Base-by-base conservation (phyloP, 2,329 filamentous ascomycete genomes). In the Knoxdaviesia capensis region DNA sequence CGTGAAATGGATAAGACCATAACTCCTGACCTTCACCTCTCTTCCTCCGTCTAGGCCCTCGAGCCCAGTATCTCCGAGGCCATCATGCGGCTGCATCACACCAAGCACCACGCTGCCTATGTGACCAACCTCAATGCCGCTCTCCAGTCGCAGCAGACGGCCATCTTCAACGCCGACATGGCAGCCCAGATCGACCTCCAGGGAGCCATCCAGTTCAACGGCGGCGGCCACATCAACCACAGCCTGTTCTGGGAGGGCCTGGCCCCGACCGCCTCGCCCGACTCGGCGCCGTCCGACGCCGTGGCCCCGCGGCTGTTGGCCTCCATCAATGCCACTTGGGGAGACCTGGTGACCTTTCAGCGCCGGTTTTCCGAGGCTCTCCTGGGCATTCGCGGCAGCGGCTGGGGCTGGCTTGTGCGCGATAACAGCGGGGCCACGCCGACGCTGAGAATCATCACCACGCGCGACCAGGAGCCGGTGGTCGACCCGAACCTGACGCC, bases 221-320 rank as follows among this genome's bases (percentile, higher is more conserved):
- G 80, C 40, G 87, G 87, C 37, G 87, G 87, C 6, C 86, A 94
- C 65, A 79, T 92, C 61, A 94, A 94, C 65, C 87, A 94, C 66
- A 77, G 75, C 0, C 74, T 94, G 34, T 94, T 94, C 68, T 94
- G 86, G 86, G 76, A 82, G 61, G 87, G 85, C 58, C 69, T 92
- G 11, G 60, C 72, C 0, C 80, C 81, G 0, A 60, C 74, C 0
- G 64, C 61, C 11, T 74, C 69, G 3, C 48, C 65, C 0, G 71
- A 77, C 6, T 68, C 80, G 1, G 63, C 71, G 39, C 57, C 69
- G 4, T 20, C 20, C 20, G 60, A 66, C 4, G 57, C 63, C 1
- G 36, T 32, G 6, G 73, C 74, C 0, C 74, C 77, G 0, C 61
- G 63, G 20, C 64, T 92, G 5, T 50, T 65, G 6, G 63, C 65